Base-by-base conservation (phyloP, 2,329 filamentous ascomycete species). In the Alternaria arbusti region DNA sequence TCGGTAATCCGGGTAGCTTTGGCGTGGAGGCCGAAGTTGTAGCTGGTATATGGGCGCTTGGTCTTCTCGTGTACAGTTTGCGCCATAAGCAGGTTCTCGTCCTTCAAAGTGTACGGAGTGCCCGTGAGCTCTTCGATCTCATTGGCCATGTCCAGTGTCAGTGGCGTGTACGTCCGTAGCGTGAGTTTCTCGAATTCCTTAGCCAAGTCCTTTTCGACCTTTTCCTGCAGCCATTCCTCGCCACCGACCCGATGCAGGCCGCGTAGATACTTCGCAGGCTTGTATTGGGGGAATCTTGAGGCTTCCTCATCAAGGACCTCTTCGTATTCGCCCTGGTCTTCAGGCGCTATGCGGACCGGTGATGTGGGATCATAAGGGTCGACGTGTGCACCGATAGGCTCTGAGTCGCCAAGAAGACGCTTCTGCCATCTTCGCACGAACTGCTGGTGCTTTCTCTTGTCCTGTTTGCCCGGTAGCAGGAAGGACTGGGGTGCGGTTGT, bases 221-320 rank as follows among this genome's bases (percentile, higher is more conserved):
- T 71, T 59, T 78, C 66, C 65, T 73, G 74, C 32, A 78, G 70
- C 81, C 81, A 84, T 57, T 83, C 72, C 62, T 83, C 82, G 7
- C 80, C 79, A 40, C 89, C 89, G 32, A 90, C 81, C 54, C 78
- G 79, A 67, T 86, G 82, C 62, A 91, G 75, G 0, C 84, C 85
- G 20, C 36, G 50, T 12, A 58, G 54, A 6, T 63, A 45, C 13
- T 65, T 44, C 3, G 70, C 67, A 20, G 63, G 64, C 20, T 51
- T 57, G 51, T 76, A 67, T 7, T 22, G n/a, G 20, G 57, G 65
- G 10, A 63, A 23, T 3, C 13, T 30, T 40, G 54, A 44, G 3
- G 56, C 60, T 9, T 75, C 72, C 1, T 77, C 72, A 5, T 75
- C 76, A 12, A 79, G 64, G 15, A 75, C 68, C 55, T 79, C 75